phyloP scores from a whole-genome alignment of 257 asterid genomes.

The Solanum ossicruentum region DNA sequence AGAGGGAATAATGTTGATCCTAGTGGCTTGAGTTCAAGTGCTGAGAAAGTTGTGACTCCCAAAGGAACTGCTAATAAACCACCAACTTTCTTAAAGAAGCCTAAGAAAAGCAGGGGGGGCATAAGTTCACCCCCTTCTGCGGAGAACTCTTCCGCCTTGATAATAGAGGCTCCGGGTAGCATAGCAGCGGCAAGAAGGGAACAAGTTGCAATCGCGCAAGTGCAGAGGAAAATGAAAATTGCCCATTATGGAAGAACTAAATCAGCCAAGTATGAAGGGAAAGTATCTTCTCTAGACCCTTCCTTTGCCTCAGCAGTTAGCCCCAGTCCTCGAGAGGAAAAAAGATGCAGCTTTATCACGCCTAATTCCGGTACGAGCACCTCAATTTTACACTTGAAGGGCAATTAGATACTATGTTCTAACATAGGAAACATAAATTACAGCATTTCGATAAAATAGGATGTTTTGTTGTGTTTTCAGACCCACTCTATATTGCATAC shows the following conservation, averaged over 20 bases:
- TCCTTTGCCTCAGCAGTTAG: background rate
- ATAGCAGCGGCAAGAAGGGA: slow-evolving; percentile 79
- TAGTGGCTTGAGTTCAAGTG: slow-evolving; percentile 10
- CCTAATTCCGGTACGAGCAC: slow-evolving; percentile 46
- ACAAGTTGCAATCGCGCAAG: slow-evolving; percentile 52
- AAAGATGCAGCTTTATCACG: slow-evolving; percentile 69
- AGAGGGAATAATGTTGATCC: slow-evolving; percentile 16
- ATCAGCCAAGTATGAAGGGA: slow-evolving; percentile 24
- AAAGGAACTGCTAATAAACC: background rate
- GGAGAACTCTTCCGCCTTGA: slow-evolving; percentile 15
- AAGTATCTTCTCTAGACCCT: slow-evolving; percentile 4
- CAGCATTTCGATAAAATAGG: background rate
- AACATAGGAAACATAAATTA: background rate
- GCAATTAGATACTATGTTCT: background rate
- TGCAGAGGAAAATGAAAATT: slow-evolving; percentile 54
- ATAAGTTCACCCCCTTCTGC: background rate
- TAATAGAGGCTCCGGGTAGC: slow-evolving; percentile 50
- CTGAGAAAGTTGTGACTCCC: slow-evolving; percentile 14
- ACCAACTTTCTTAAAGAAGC: slow-evolving; percentile 18
- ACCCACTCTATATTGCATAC: slow-evolving; percentile 60
- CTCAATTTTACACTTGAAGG: background rate
- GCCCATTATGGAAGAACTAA: slow-evolving; percentile 73
- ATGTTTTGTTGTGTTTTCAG: slow-evolving; percentile 13
- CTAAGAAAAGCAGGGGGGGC: slow-evolving; percentile 12
- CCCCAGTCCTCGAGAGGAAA: slow-evolving; percentile 12